phyloP scores from a whole-genome alignment of 2,329 filamentous ascomycete species.

The Venturia effusa region DNA sequence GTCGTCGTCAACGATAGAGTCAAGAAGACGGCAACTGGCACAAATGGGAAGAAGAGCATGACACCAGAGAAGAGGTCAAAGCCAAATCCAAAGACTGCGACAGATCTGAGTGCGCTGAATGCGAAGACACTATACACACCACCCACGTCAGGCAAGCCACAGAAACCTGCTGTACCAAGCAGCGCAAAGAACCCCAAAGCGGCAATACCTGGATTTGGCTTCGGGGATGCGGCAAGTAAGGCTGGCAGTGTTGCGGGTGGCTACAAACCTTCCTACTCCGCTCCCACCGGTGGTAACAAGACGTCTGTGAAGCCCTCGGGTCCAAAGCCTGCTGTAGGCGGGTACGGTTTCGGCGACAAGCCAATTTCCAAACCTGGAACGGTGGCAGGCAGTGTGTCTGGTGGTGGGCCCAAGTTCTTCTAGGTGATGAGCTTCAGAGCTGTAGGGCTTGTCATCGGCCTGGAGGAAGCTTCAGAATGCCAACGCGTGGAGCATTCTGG shows the following conservation, averaged over 20 bases:
- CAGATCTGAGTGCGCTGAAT: not conserved
- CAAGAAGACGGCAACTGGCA: not conserved
- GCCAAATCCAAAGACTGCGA: not conserved
- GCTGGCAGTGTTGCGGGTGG: conserved; percentile 3
- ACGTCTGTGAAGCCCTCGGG: not conserved
- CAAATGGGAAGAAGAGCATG: not conserved
- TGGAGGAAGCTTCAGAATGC: too few species aligned
- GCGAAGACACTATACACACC: not conserved
- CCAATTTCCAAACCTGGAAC: not conserved
- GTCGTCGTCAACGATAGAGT: not conserved
- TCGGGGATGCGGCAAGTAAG: conserved; percentile 3
- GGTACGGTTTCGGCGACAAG: not conserved
- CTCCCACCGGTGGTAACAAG: not conserved
- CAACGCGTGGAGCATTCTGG: not conserved
- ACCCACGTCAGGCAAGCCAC: not conserved
- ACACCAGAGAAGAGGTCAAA: not conserved
- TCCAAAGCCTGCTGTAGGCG: not conserved
- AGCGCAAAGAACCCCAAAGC: not conserved
- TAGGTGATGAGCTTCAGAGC: not conserved
- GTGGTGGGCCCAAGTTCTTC: not conserved
- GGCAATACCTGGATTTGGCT: not conserved
- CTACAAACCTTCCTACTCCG: not conserved
- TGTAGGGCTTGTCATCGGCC: not conserved
- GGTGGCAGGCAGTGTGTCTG: not conserved
- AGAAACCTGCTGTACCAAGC: not conserved